Evolutionary conservation across 2,329 filamentous ascomycete species (phyloP).

Genomic region (Lachnellula cervina): DNA sequence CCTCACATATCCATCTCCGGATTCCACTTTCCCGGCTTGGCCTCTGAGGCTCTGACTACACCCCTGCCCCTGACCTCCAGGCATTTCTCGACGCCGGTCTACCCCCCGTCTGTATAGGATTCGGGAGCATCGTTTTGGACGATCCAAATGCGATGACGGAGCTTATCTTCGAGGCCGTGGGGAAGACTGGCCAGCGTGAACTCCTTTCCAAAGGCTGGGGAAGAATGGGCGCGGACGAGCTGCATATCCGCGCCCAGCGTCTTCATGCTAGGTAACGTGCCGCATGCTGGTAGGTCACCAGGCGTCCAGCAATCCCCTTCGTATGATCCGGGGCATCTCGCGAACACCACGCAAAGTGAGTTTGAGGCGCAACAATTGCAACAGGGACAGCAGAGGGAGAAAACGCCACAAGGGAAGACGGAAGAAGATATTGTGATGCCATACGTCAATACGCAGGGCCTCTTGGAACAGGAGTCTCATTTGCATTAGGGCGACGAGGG

Average conservation of each 20-base stretch:
- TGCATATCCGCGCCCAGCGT: slow-evolving; percentile 55
- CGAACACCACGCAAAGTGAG: no score
- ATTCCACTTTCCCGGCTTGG: slow-evolving; percentile 71
- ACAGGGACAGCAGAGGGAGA: no score
- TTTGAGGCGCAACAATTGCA: no score
- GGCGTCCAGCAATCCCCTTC: no score
- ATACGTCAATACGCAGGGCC: no score
- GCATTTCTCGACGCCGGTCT: slow-evolving; percentile 53
- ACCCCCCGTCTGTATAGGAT: slow-evolving; percentile 67
- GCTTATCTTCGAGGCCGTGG: slow-evolving; percentile 66
- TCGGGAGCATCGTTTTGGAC: slow-evolving; percentile 72
- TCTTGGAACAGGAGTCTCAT: no score
- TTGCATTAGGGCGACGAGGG: no score
- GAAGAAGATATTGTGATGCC: no score
- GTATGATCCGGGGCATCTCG: no score
- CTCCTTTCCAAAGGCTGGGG: slow-evolving; percentile 75
- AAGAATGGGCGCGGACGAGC: slow-evolving; percentile 53
- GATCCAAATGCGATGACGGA: slow-evolving; percentile 63
- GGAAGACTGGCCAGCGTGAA: slow-evolving; percentile 61
- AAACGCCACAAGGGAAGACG: no score
- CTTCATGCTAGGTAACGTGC: slow-evolving; percentile 68
- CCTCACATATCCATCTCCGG: slow-evolving; percentile 68
- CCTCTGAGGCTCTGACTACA: slow-evolving; percentile 55
- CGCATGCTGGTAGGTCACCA: no score
- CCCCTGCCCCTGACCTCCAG: slow-evolving; percentile 50